Base-by-base conservation (phyloP, 768 basidiomycete genomes). In the Mycena belliarum region DNA sequence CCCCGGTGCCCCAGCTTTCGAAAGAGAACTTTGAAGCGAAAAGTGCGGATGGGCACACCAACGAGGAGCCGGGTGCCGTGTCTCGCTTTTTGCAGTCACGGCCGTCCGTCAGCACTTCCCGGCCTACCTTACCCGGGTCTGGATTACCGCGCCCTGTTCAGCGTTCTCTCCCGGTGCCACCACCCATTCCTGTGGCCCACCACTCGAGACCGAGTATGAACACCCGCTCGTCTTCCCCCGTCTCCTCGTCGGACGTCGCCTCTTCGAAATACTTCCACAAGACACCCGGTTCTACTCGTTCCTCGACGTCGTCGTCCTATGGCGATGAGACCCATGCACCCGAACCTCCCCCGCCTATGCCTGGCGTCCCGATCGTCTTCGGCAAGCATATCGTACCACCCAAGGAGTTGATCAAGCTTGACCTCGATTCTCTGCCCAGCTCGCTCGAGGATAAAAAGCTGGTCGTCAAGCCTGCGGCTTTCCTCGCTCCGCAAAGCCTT, bases 141-240 rank as follows among this genome's bases (percentile, higher is more conserved):
- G 51, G 54, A 29, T 47, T 43, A 40, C 60, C 65, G 16, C 54
- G 55, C 1, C 43, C 61, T 10, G 45, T 50, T 11, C 37, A 62
- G 21, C 56, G 56, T 15, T 14, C 56, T 24, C 38, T 54, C 5
- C 63, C 59, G n/a, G 49, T 60, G 59, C 58, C 62, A 11, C 56
- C 65, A n/a, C 59, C 62, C 2, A 57, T 28, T 29, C 67, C 29
- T 56, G 62, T 44, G 52, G 41, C 53, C 54, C 42, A 49, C 24
- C 62, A 51, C 25, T 58, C 70, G 2, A 72, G 77, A 16, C 78
- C 77, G 0, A 82, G 80, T 59, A 79, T 77, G 7, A 76, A 80
- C 0, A 85, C 86, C 0, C 70, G 79, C 11, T 83, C 87, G 0
- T 83, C 88, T 0, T 89, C 87, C 1, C 84, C 86, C 7, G 76